phyloP scores from a whole-genome alignment of 768 basidiomycete genomes.

The Naganishia vaughanmartiniae region DNA sequence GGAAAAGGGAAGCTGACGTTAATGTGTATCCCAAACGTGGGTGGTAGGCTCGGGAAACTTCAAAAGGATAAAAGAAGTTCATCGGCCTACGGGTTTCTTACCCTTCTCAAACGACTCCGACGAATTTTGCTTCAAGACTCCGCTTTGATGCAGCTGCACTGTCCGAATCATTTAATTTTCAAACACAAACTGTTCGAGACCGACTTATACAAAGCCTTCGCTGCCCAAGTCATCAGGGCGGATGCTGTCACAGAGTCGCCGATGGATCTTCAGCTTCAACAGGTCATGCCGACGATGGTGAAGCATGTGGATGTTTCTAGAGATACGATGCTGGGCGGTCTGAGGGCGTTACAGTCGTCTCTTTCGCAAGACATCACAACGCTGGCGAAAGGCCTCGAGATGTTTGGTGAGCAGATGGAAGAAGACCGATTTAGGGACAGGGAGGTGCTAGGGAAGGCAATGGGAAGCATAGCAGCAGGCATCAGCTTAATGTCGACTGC shows the following conservation, averaged over 20 bases:
- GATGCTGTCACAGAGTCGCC: not conserved
- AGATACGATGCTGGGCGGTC: not conserved
- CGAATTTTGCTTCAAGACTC: slow-evolving; percentile 9
- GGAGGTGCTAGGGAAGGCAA: not conserved
- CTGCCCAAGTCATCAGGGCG: not conserved
- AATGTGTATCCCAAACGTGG: too few relatives aligned
- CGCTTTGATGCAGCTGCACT: slow-evolving; percentile 3
- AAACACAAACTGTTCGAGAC: not conserved
- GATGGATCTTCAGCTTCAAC: slow-evolving; percentile 8
- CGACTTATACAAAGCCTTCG: not conserved
- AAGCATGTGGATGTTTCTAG: not conserved
- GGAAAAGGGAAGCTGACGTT: too few relatives aligned
- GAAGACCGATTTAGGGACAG: not conserved
- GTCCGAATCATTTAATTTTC: not conserved
- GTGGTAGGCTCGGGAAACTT: not conserved
- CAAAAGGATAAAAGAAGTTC: not conserved
- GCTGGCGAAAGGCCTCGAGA: not conserved
- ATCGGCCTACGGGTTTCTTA: slow-evolving; percentile 7
- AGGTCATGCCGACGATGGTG: slow-evolving; percentile 3
- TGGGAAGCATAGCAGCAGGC: slow-evolving; percentile 3
- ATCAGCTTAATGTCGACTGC: not conserved
- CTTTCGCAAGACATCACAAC: not conserved
- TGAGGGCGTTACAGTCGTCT: not conserved
- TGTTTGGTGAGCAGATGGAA: not conserved
- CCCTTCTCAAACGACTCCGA: slow-evolving; percentile 5